Percentiles rank a stretch among this genome's conserved stretches.
Conservation (phyloP, 2,329 filamentous ascomycete species). For the Pyrenochaeta sp. region DNA sequence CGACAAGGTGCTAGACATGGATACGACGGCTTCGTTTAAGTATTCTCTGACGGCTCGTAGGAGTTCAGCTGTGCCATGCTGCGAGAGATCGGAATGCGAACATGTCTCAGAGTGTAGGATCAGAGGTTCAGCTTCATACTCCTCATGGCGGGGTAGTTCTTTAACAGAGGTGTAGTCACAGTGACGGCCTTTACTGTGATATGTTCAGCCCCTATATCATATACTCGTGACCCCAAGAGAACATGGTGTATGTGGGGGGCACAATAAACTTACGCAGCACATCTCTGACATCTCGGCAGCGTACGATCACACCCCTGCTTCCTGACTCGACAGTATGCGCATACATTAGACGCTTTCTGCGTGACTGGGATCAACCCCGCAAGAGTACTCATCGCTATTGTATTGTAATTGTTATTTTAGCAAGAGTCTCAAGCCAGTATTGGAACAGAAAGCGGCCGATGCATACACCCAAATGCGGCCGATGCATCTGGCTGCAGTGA, state of each 20-base stretch:
- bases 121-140: constrained; percentile 2
- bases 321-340: constrained; percentile 19
- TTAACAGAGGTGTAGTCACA: constrained; percentile 23
- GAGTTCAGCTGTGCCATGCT: constrained; percentile 8
- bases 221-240: background rate
- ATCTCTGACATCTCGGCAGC: constrained; percentile 15
- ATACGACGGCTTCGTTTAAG: constrained; percentile 1
- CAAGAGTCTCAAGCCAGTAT: background rate
- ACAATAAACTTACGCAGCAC: constrained; percentile 13
- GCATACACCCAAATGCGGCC: background rate
- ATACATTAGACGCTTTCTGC: constrained; percentile 21
- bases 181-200: constrained; percentile 7
- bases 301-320: constrained; percentile 22
- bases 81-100: constrained; percentile 14
- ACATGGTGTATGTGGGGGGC: background rate
- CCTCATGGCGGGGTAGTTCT: constrained; percentile 1
- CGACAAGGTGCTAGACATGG: constrained; percentile 2
- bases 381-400: background rate
- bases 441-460: background rate
- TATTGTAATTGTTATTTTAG: background rate
- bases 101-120: constrained; percentile 6
- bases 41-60: constrained; percentile 7
- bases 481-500: too few species aligned
- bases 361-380: constrained; percentile 14
- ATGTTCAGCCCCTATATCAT: background rate